phyloP scores from a whole-genome alignment of 371 early-diverging fungal species.

The Mortierella sp. region DNA sequence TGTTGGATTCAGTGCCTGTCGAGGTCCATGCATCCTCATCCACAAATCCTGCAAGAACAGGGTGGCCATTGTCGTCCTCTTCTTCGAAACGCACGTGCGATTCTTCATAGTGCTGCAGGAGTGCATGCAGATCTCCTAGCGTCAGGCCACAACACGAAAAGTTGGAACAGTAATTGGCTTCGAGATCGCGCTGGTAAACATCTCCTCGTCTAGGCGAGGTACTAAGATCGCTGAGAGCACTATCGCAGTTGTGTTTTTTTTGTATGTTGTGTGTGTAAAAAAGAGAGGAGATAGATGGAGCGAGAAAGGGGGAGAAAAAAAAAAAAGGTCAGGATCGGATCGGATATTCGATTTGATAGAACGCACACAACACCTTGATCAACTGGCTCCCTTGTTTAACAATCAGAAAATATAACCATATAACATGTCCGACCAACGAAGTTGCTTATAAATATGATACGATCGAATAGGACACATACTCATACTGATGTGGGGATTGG shows the following conservation, averaged over 20 bases:
- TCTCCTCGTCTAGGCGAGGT: conserved; percentile 59
- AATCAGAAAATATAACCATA: too few relatives aligned
- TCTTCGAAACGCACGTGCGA: conserved; percentile 89
- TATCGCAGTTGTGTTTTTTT: too few relatives aligned
- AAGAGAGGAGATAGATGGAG: too few relatives aligned
- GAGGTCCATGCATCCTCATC: conserved; percentile 55
- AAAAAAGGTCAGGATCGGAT: too few relatives aligned
- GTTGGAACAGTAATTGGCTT: conserved; percentile 90
- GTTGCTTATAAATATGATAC: conserved; percentile 3
- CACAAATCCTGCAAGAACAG: conserved; percentile 28
- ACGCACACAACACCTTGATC: too few relatives aligned
- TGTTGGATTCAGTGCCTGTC: conserved; percentile 50
- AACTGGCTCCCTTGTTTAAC: too few relatives aligned
- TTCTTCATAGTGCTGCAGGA: conserved; percentile 94
- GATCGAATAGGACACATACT: conserved; percentile 24
- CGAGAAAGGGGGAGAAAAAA: too few relatives aligned
- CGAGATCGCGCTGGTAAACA: conserved; percentile 82
- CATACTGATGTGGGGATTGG: conserved; percentile 44
- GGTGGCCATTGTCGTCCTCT: conserved; percentile 64
- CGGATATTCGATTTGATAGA: too few relatives aligned
- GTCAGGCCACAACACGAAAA: conserved; percentile 90
- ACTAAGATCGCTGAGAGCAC: conserved; percentile 21
- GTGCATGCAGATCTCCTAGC: conserved; percentile 86
- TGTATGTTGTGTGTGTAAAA: too few relatives aligned
- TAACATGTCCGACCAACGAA: too few relatives aligned